Evolutionary conservation across 371 early-diverging fungal species (phyloP).

Genomic region (Smittium culicis): DNA sequence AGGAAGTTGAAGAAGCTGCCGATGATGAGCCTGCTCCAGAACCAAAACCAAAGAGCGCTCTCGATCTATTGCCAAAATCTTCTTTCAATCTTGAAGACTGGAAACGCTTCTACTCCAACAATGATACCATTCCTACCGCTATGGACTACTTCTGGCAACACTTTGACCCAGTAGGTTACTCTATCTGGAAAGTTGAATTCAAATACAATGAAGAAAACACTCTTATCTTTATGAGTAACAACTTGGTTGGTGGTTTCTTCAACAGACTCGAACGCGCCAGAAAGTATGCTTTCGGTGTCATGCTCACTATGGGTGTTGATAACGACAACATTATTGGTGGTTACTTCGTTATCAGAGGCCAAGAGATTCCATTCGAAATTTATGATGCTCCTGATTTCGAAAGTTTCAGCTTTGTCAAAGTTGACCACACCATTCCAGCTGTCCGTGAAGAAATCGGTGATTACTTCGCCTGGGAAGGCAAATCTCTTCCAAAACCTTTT

Average conservation of each 20-base stretch:
- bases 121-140: conserved; percentile 70
- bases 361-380: conserved; percentile 73
- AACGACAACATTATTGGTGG: conserved; percentile 82
- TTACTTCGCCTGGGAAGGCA: conserved; percentile 48
- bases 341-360: conserved; percentile 86
- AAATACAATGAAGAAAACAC: conserved; percentile 80
- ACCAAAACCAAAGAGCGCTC: conserved; percentile 82
- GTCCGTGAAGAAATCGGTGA: conserved; percentile 41
- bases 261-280: conserved; percentile 83
- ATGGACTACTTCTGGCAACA: conserved; percentile 88
- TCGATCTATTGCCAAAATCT: conserved; percentile 77
- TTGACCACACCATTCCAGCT: conserved; percentile 46
- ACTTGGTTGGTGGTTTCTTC: conserved; percentile 83
- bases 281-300: conserved; percentile 88
- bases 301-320: conserved; percentile 74
- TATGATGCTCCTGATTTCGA: conserved; percentile 78
- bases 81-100: conserved; percentile 73
- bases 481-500: conserved; percentile 32
- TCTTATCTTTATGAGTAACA: conserved; percentile 68
- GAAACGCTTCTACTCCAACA: conserved; percentile 95
- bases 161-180: conserved; percentile 73
- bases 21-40: conserved; percentile 49
- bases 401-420: conserved; percentile 69
- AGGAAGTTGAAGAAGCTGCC: conserved; percentile 27
- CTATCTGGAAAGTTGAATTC: conserved; percentile 75